phyloP scores from a whole-genome alignment of 176 grass and related monocot species.

The Bothriochloa decipiens region DNA sequence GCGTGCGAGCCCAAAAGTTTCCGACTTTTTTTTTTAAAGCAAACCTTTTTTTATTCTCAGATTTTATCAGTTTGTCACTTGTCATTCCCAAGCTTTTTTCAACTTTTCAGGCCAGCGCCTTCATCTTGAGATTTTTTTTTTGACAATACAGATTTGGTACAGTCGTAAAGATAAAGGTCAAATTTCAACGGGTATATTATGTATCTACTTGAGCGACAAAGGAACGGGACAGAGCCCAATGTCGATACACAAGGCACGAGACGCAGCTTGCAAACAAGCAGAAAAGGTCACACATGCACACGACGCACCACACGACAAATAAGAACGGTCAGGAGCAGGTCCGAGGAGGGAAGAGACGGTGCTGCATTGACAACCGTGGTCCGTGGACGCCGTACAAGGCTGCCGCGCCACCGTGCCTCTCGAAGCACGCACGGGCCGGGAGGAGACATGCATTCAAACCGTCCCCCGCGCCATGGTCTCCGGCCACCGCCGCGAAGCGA shows the following conservation, averaged over 20 bases:
- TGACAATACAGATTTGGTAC: no score
- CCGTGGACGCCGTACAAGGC: neutral
- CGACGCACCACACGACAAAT: neutral
- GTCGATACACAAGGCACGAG: slow-evolving; percentile 26
- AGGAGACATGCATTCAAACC: slow-evolving; percentile 9
- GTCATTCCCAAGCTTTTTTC: neutral
- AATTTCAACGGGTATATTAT: neutral
- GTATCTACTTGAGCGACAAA: neutral
- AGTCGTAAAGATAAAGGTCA: no score
- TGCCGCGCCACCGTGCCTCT: neutral
- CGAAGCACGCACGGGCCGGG: neutral
- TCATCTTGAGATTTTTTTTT: neutral
- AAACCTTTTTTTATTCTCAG: neutral
- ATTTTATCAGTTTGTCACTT: neutral
- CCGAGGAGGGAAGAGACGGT: neutral
- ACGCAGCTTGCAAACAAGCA: slow-evolving; percentile 6
- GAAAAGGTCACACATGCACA: neutral
- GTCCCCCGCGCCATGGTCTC: slow-evolving; percentile 12
- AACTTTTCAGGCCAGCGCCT: neutral
- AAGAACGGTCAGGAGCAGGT: neutral
- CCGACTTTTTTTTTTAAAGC: neutral
- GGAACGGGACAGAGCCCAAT: slow-evolving; percentile 4
- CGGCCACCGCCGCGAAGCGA: slow-evolving; percentile 49
- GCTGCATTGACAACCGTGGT: neutral
- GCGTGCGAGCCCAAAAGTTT: slow-evolving; percentile 29